A percentile compares a stretch with the other conserved stretches of the same genome.
Conservation (phyloP, 2,329 filamentous ascomycete genomes). For the Phialocephala subalpina region DNA sequence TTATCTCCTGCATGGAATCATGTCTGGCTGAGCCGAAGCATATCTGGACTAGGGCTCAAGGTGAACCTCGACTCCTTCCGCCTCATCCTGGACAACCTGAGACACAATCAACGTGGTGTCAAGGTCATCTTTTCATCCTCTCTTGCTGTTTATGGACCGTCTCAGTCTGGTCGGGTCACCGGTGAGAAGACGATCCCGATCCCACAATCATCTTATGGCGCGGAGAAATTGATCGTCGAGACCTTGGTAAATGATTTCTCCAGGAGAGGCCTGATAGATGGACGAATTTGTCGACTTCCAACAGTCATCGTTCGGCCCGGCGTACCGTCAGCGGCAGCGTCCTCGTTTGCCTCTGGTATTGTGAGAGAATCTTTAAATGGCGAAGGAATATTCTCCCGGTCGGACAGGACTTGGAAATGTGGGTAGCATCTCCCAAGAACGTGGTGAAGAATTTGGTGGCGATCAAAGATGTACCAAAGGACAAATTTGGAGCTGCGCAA, state of each 20-base stretch:
- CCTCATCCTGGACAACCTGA: constrained; percentile 59
- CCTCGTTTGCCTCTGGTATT: constrained; percentile 68
- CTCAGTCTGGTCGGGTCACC: constrained; percentile 56
- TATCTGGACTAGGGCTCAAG: constrained; percentile 61
- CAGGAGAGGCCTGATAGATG: constrained; percentile 63
- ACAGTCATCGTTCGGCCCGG: constrained; percentile 69
- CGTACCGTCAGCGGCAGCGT: constrained; percentile 65
- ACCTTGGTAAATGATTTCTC: constrained; percentile 65
- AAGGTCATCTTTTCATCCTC: constrained; percentile 66
- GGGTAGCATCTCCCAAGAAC: constrained; percentile 61
- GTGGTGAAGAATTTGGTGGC: constrained; percentile 61
- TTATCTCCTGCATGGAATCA: constrained; percentile 70
- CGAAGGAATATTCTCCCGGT: constrained; percentile 61
- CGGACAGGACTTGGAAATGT: constrained; percentile 57
- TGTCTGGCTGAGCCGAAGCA: constrained; percentile 68
- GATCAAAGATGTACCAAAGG: constrained; percentile 47
- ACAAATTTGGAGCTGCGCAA: constrained; percentile 49
- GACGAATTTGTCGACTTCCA: constrained; percentile 63
- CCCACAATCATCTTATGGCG: constrained; percentile 66
- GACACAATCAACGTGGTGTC: constrained; percentile 43
- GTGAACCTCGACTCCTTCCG: constrained; percentile 67
- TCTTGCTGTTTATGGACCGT: constrained; percentile 67
- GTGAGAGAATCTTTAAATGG: constrained; percentile 66
- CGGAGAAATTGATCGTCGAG: constrained; percentile 69
- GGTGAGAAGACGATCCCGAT: constrained; percentile 53